Base-by-base conservation (phyloP, 345 rosid species). In the Nephelium lappaceum region DNA sequence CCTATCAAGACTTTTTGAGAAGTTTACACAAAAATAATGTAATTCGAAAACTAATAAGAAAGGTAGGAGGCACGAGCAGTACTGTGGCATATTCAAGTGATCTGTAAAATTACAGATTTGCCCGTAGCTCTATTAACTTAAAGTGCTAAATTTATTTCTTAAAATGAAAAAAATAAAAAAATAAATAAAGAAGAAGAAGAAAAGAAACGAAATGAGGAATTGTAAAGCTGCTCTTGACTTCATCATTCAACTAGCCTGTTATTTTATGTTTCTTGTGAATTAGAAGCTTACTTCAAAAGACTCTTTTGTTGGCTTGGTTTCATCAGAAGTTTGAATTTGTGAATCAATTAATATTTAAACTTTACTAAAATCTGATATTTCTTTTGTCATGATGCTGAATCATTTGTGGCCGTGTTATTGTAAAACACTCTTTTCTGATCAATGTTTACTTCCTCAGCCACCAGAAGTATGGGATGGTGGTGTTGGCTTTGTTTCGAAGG, bases 401-500 rank as follows among this genome's bases (percentile, higher is more conserved):
- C n/a, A 8, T 53, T 43, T 31, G 23, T 67, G 15, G 66, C 47
- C 12, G 12, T 69, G 16, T 63, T 69, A 23, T 12, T 70, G 19
- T 42, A 8, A 76, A 73, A 53, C 27, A 72, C 5, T 38, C 8
- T 23, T 47, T 61, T 18, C 58, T 69, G 2, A 27, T 57, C n/a
- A 64, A 24, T 64, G 31, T 64, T 73, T 72, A 51, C 64, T 60
- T 77, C 71, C 72, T 83, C 89, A 95, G 98, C 95, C 99, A 80
- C 98, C 98, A 25, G 96, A 93, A 80, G 84, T 38, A 18, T 96
- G 98, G 99, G 85, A 92, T 77, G 97, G 93, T 5, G 98, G 99
- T 74, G 91, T 89, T 71, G 99, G 98, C 82, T 94, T 89, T 79
- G 95, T 93, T 69, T 81, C 98, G 0, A 92, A 91, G 91, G 99